These are phyloP conservation scores for Leccinellum luteum DNA, from an alignment of 768 basidiomycete genomes.

Conservation along the genomic window DNA sequence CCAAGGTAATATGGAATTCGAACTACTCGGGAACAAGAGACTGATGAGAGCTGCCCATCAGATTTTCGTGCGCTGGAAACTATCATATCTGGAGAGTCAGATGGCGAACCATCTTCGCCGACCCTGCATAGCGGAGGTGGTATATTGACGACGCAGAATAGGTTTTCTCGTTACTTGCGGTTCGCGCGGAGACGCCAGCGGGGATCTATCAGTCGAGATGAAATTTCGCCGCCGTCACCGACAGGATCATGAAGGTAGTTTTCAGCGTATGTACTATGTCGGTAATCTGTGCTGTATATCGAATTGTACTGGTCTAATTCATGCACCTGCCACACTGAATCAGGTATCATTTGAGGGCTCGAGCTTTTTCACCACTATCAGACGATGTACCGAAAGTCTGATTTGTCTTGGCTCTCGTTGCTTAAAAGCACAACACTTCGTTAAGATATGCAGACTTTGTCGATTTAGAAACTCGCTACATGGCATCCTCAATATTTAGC, in stretches of 20 bases:
- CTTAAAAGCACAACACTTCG: not conserved
- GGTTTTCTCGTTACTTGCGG: constrained; percentile 58
- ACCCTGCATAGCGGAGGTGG: constrained; percentile 16
- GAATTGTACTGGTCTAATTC: not conserved
- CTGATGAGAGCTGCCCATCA: constrained; percentile 18
- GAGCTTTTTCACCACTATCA: no score
- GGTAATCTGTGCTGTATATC: not conserved
- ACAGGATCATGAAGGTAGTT: constrained; percentile 8
- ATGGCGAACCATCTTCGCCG: constrained; percentile 7
- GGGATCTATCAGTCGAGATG: constrained; percentile 32
- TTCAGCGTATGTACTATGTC: not conserved
- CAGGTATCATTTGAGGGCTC: no score
- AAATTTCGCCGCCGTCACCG: constrained; percentile 17
- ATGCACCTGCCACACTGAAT: not conserved
- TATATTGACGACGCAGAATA: constrained; percentile 29
- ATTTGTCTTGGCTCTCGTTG: not conserved
- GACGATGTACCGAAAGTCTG: no score
- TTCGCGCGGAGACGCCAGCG: constrained; percentile 51
- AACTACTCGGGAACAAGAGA: not conserved
- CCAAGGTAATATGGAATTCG: constrained; percentile 54
- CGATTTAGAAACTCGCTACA: not conserved
- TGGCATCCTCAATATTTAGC: constrained; percentile 23
- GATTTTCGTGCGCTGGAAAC: constrained; percentile 62
- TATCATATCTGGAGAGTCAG: constrained; percentile 43
- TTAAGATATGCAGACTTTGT: not conserved